Percentiles rank a stretch among this genome's conserved stretches.
phyloP scores from a whole-genome alignment of 2,329 filamentous ascomycete species.

The Beauveria pseudobassiana region DNA sequence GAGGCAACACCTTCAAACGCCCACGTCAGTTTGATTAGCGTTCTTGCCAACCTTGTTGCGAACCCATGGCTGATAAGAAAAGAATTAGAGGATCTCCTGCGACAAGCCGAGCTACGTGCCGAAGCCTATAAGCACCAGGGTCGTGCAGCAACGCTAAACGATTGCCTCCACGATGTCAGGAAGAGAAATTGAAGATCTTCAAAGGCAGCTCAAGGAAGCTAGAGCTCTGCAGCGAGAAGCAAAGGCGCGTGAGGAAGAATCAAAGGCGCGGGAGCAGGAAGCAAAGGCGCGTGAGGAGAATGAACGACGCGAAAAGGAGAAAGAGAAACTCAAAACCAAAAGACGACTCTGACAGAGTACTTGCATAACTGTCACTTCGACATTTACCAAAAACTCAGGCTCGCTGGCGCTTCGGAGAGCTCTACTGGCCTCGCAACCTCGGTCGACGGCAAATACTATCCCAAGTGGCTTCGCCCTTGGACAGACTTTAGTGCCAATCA shows the following conservation, averaged over 20 bases:
- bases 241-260: not conserved
- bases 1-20: too few species aligned
- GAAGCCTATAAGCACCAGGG: too few species aligned
- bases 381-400: not conserved
- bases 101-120: too few species aligned
- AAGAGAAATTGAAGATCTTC: too few species aligned
- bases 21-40: too few species aligned
- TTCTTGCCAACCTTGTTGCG: too few species aligned
- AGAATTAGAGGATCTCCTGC: too few species aligned
- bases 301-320: not conserved
- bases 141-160: too few species aligned
- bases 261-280: not conserved
- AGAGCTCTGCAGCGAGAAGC: too few species aligned
- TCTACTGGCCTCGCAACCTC: not conserved
- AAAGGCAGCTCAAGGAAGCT: too few species aligned
- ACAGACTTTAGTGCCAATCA: not conserved
- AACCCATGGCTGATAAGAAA: too few species aligned
- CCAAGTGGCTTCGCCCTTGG: not conserved
- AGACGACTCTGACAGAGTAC: not conserved
- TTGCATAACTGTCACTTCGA: not conserved
- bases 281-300: not conserved
- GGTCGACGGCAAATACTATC: not conserved
- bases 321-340: not conserved
- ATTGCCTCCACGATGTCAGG: too few species aligned
- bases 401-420: not conserved